Base-by-base conservation (phyloP, 2,329 filamentous ascomycete species). In the Aureobasidium sp. region DNA sequence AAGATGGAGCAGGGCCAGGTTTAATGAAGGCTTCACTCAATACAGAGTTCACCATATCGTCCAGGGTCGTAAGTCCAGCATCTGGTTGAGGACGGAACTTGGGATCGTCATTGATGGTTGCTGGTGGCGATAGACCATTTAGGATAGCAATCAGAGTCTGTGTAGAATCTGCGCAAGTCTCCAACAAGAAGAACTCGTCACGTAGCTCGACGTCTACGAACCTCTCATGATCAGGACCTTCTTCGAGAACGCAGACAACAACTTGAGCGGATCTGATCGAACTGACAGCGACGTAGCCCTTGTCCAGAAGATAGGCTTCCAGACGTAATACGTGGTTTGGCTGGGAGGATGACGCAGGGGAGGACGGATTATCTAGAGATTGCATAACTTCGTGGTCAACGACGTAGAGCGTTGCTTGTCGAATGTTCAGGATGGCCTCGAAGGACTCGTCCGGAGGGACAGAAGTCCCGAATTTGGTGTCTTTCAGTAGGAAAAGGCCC, bases 131-230 rank as follows among this genome's bases (percentile, higher is more conserved):
- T 5, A 99, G 80, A 0, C 88, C 91, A 69, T 89, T 90, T 17
- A 92, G 77, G 45, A 96, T 82, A 1, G 84, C 82, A 58, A 96
- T 87, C 15, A 99, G 81, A 0, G 94, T 99, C 72, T 97, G 91
- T 0, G 91, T 97, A 1, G 94, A 99, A 74, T 99, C 94, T 34
- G 94, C 94, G 70, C 95, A 99, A 0, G 92, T 95, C 74, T 99
- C 94, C 7, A 99, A 77, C 37, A 99, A 87, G 59, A 99, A 80
- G 1, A 99, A 81, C 66, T 96, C 88, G 69, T 96, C 92, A 64
- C 85, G 85, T 51, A 97, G 78, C 66, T 96, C 90, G 1, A 97
- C 81, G 67, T 94, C 87, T 15, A 97, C 75, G 44, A 85, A 83
- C 66, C 87, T 88, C 34, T 85, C 81, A 0, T 81, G 83, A 39